Conservation (phyloP, 768 basidiomycete genomes). For the Psilocybe cubensis region DNA sequence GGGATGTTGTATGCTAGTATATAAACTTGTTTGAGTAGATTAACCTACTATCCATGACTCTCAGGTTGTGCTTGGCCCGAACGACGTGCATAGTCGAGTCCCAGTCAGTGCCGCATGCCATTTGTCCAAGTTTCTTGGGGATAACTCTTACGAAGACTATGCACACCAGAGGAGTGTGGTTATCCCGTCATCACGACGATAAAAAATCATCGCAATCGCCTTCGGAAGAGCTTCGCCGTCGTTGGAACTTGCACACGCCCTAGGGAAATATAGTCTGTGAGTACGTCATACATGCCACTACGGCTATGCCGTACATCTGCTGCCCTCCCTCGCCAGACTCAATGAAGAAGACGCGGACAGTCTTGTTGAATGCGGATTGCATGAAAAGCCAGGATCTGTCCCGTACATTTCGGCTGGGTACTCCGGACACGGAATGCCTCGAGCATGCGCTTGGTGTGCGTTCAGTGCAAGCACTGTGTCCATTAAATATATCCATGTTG, state of each 20-base stretch:
- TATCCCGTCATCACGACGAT: conserved; percentile 36
- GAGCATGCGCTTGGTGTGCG: conserved; percentile 76
- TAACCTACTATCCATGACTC: too few relatives aligned
- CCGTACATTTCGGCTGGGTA: conserved; percentile 73
- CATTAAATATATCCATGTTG: too few relatives aligned
- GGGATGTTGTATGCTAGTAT: too few relatives aligned
- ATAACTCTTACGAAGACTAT: too few relatives aligned
- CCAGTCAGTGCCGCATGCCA: too few relatives aligned
- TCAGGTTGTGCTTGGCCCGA: too few relatives aligned
- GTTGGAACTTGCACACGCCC: conserved; percentile 64
- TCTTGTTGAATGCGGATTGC: background rate
- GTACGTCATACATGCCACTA: conserved; percentile 85
- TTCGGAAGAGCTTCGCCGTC: conserved; percentile 27
- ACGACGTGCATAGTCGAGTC: too few relatives aligned
- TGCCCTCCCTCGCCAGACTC: conserved; percentile 70
- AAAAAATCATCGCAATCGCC: conserved; percentile 4
- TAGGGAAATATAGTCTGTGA: conserved; percentile 64
- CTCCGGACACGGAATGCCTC: conserved; percentile 82
- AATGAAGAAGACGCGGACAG: background rate
- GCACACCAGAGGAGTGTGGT: too few relatives aligned
- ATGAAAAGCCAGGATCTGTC: background rate
- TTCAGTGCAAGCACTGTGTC: too few relatives aligned
- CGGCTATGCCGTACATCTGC: conserved; percentile 75
- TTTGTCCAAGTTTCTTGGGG: too few relatives aligned
- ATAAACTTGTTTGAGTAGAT: too few relatives aligned